Percentiles rank a stretch among this genome's conserved stretches.
phyloP scores from a whole-genome alignment of 2,329 filamentous ascomycete genomes.

The Xenoacremonium recifei region DNA sequence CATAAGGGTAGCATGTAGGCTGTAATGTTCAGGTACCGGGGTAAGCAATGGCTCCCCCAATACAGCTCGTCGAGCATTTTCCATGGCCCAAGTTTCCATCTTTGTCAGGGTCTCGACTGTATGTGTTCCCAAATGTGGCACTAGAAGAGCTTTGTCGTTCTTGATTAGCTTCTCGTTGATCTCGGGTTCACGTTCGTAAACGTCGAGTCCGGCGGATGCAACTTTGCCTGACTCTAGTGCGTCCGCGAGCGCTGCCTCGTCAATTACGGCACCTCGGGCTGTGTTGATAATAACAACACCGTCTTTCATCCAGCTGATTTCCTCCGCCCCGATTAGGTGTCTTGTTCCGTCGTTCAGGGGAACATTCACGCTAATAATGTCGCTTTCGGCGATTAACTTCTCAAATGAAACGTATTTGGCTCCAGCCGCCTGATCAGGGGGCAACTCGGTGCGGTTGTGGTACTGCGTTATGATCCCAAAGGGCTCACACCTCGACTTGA shows the following conservation, averaged over 20 bases:
- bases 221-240: constrained; percentile 54
- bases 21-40: constrained; percentile 16
- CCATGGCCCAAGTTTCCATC: constrained; percentile 28
- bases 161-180: constrained; percentile 59
- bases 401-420: constrained; percentile 55
- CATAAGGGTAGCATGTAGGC: no score
- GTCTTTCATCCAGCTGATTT: constrained; percentile 54
- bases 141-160: constrained; percentile 59
- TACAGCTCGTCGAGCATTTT: constrained; percentile 23
- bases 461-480: constrained; percentile 60
- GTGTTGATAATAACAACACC: constrained; percentile 58
- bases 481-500: constrained; percentile 45
- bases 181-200: constrained; percentile 58
- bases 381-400: constrained; percentile 49
- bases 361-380: constrained; percentile 55
- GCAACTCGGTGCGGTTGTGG: constrained; percentile 47
- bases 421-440: constrained; percentile 39
- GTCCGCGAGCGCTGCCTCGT: constrained; percentile 53
- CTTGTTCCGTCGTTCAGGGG: constrained; percentile 49
- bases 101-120: constrained; percentile 48
- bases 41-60: constrained; percentile 15
- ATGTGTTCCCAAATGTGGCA: constrained; percentile 68
- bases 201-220: constrained; percentile 53
- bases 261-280: constrained; percentile 54
- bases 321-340: constrained; percentile 49